Conservation (phyloP, 306 rosid genomes). For the Cicer judaicum region DNA sequence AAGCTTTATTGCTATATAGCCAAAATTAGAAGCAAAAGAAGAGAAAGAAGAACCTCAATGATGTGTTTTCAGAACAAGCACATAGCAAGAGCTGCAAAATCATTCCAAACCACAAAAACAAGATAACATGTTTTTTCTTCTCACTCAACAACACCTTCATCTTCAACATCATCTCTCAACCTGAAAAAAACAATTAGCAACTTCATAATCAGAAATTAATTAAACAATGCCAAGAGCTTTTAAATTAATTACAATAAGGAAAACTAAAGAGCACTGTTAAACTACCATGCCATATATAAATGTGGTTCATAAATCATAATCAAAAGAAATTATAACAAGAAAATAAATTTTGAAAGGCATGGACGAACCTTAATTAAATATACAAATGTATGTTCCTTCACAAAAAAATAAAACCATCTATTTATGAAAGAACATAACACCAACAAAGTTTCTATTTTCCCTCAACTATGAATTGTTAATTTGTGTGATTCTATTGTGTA, state of each 20-base stretch:
- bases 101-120: conserved; percentile 51
- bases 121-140: conserved; percentile 27
- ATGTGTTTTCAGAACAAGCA: conserved; percentile 41
- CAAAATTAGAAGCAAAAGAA: conserved; percentile 34
- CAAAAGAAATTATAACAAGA: neutral
- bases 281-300: conserved; percentile 17
- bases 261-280: conserved; percentile 15
- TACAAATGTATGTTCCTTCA: neutral
- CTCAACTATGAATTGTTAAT: neutral
- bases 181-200: conserved; percentile 20
- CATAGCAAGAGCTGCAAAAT: conserved; percentile 40
- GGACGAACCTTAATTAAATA: conserved; percentile 32
- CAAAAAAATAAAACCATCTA: conserved; percentile 22
- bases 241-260: neutral
- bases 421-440: conserved; percentile 32
- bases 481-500: neutral
- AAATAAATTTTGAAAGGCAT: conserved; percentile 12
- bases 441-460: neutral
- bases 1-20: conserved; percentile 19
- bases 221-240: neutral
- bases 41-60: conserved; percentile 53
- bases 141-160: conserved; percentile 27
- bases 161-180: conserved; percentile 47
- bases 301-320: neutral
- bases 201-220: conserved; percentile 29